Base-by-base conservation (phyloP, 805 yeast species). In the Zygosaccharomyces bisporus region DNA sequence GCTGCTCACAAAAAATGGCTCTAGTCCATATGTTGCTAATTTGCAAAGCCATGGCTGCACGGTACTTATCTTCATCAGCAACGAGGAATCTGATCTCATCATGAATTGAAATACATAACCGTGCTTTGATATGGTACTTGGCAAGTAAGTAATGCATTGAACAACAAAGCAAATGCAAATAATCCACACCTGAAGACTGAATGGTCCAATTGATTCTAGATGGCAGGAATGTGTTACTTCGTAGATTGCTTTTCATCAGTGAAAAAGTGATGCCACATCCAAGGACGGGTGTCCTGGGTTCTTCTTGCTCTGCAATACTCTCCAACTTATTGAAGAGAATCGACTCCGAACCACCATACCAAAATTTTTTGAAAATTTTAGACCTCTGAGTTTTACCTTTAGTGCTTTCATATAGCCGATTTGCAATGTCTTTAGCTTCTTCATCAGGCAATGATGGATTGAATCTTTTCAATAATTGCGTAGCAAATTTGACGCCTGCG, bases 181-280 rank as follows among this genome's bases (percentile, higher is more conserved):
- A 93, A 62, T 93, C 99, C 14, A 95, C 99, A 29, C 99, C 99
- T 1, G 96, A 87, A 17, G 96, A 87, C 63, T 93, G 99, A 60
- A 93, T 93, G 0, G 96, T 87, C 99, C 99, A 93, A 58, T 93
- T 93, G 51, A 90, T 83, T 56, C 99, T 68, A 1, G 96, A 88
- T 0, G 99, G 93, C 52, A 93, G 67, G 60, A 83, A 93, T 1
- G 79, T 69, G 50, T 77, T 77, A 30, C 77, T 69, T 34, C 77
- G 79, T 54, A 93, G 71, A 61, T 91, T 82, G 42, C 71, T 69
- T 34, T 77, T 75, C 53, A 76, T 75, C 46, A 93, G 69, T 0
- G 98, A 96, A 46, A 79, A 79, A 0, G 99, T 93, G 37, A 93
- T 88, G 10, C 95, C 86, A 4, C 97, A 96, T 1, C 96, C 96